Conservation (phyloP, 768 basidiomycete species). For the Lactarius akahatsu region DNA sequence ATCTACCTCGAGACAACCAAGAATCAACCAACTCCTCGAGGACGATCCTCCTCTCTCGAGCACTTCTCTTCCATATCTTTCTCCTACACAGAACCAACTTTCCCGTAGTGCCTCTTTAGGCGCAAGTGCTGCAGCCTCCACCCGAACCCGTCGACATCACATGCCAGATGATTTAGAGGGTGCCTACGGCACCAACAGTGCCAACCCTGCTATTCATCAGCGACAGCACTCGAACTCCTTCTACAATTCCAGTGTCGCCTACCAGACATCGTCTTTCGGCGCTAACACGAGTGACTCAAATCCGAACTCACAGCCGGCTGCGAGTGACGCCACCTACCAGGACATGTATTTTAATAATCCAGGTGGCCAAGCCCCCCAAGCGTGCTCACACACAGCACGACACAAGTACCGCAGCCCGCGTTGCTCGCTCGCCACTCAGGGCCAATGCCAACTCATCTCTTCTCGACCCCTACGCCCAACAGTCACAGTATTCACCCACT, state of each 20-base stretch:
- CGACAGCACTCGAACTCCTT: constrained; percentile 43
- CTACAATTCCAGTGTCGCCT: constrained; percentile 57
- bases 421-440: constrained; percentile 64
- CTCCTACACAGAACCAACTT: constrained; percentile 53
- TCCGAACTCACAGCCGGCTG: constrained; percentile 37
- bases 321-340: constrained; percentile 45
- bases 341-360: constrained; percentile 64
- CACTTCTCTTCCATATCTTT: constrained; percentile 49
- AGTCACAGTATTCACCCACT: constrained; percentile 65
- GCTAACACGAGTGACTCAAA: constrained; percentile 32
- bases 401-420: constrained; percentile 45
- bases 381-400: constrained; percentile 56
- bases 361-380: constrained; percentile 50
- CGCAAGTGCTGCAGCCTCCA: constrained; percentile 40
- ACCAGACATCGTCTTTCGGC: constrained; percentile 51
- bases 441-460: constrained; percentile 44
- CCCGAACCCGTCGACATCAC: constrained; percentile 63
- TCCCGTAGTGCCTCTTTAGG: constrained; percentile 66
- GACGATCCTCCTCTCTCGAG: constrained; percentile 47
- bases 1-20: constrained; percentile 51
- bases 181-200: constrained; percentile 43
- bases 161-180: constrained; percentile 68
- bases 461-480: constrained; percentile 72
- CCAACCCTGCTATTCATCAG: constrained; percentile 41
- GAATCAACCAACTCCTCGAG: constrained; percentile 66